Evolutionary conservation across 768 basidiomycete genomes (phyloP).

Genomic region (Gloeostereum incarnatum): DNA sequence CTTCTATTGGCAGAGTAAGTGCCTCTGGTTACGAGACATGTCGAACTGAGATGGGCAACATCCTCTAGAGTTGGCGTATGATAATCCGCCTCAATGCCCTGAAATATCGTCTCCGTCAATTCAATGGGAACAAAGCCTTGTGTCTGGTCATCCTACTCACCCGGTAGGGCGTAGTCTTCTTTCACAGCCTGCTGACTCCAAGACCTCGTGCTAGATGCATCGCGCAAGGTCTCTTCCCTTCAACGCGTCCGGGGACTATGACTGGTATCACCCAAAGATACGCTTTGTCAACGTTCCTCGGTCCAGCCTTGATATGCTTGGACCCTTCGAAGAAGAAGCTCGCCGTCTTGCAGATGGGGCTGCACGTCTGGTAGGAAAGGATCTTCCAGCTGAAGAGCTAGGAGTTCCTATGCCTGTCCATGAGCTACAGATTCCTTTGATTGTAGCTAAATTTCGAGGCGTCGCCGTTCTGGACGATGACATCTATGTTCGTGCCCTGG

Average conservation of each 20-base stretch:
- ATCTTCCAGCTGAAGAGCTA: conserved; percentile 15
- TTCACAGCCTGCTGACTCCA: not conserved
- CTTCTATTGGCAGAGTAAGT: conserved; percentile 32
- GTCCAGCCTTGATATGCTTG: conserved; percentile 26
- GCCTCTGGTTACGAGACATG: not conserved
- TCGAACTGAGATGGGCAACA: not conserved
- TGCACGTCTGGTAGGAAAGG: conserved; percentile 17
- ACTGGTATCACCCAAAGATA: conserved; percentile 47
- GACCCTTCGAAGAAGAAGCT: conserved; percentile 30
- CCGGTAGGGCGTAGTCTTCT: conserved; percentile 25
- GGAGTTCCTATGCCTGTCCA: conserved; percentile 40
- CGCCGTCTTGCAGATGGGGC: conserved; percentile 22
- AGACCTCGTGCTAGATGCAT: conserved; percentile 35
- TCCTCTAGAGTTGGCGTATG: conserved; percentile 25
- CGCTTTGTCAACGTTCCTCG: conserved; percentile 35
- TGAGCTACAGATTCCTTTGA: conserved; percentile 39
- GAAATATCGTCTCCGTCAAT: conserved; percentile 29
- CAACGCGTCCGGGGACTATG: conserved; percentile 22
- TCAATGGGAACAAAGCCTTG: conserved; percentile 50
- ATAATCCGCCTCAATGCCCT: conserved; percentile 31
- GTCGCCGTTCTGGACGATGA: conserved; percentile 30
- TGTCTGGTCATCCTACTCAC: conserved; percentile 52
- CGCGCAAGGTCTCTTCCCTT: conserved; percentile 34
- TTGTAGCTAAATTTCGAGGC: conserved; percentile 31
- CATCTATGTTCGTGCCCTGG: conserved; percentile 30